These are phyloP conservation scores for Dissoconium aciculare DNA, from an alignment of 2,329 filamentous ascomycete genomes.

Conservation along the genomic window DNA sequence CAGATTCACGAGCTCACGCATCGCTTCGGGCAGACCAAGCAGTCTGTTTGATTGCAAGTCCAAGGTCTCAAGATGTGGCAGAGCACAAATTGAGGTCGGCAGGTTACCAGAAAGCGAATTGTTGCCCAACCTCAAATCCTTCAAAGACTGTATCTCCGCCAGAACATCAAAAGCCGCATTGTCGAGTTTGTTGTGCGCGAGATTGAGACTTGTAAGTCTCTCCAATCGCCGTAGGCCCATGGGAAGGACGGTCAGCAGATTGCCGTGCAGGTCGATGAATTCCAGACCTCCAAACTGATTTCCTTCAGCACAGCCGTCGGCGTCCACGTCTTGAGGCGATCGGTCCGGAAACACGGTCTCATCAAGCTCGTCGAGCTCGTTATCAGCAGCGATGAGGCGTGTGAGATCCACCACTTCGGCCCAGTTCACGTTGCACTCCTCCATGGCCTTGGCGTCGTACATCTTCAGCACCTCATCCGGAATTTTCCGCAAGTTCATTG, in stretches of 20 bases:
- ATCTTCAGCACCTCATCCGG: slow-evolving; percentile 74
- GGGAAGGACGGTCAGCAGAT: slow-evolving; percentile 57
- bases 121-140: slow-evolving; percentile 67
- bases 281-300: slow-evolving; percentile 74
- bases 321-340: slow-evolving; percentile 36
- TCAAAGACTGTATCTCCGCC: slow-evolving; percentile 54
- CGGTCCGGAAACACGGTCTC: slow-evolving; percentile 68
- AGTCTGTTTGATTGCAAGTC: slow-evolving; percentile 73
- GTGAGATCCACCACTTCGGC: slow-evolving; percentile 81
- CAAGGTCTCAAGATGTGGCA: slow-evolving; percentile 60
- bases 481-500: slow-evolving; percentile 63
- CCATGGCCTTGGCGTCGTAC: slow-evolving; percentile 64
- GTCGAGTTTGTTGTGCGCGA: slow-evolving; percentile 61
- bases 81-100: slow-evolving; percentile 44
- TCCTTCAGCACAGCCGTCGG: slow-evolving; percentile 51
- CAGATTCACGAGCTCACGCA: slow-evolving; percentile 54
- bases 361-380: slow-evolving; percentile 62
- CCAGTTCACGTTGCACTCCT: slow-evolving; percentile 56
- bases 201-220: slow-evolving; percentile 63
- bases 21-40: slow-evolving; percentile 49
- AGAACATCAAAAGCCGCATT: slow-evolving; percentile 60
- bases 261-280: slow-evolving; percentile 72
- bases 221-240: slow-evolving; percentile 59
- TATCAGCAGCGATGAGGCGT: slow-evolving; percentile 74
- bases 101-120: slow-evolving; percentile 60